A percentile compares a stretch with the other conserved stretches of the same genome.
Evolutionary conservation across 331 rosid genomes (phyloP).

Genomic region (Dryas integrifolia): DNA sequence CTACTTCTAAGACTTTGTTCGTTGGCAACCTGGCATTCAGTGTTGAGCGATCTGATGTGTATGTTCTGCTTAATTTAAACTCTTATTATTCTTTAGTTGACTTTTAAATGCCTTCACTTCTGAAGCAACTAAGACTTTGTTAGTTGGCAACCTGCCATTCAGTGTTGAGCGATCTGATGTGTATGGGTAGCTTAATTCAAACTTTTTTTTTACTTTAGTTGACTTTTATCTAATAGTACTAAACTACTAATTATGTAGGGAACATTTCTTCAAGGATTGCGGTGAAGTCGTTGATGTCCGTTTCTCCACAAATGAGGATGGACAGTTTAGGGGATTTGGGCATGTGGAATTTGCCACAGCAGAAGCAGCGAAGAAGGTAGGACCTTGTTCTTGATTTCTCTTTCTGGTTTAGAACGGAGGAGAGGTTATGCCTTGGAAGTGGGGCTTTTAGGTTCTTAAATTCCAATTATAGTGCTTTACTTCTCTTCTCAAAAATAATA

Average conservation of each 20-base stretch:
- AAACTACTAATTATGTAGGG: constrained; percentile 35
- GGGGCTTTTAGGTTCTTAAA: too few species aligned
- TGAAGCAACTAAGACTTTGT: constrained; percentile 48
- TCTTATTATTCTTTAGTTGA: not conserved
- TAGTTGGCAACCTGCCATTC: constrained; percentile 66
- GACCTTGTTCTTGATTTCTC: not conserved
- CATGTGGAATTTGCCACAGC: constrained; percentile 75
- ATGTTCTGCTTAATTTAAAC: constrained; percentile 23
- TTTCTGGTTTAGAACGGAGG: not conserved
- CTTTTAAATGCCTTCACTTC: constrained; percentile 28
- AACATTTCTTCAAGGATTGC: constrained; percentile 56
- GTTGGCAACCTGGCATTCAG: constrained; percentile 63
- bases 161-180: constrained; percentile 48
- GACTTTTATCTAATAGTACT: constrained; percentile 12
- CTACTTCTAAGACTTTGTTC: constrained; percentile 57
- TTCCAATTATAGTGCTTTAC: too few species aligned
- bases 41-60: constrained; percentile 59
- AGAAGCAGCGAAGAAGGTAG: constrained; percentile 61
- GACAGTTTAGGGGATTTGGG: constrained; percentile 70
- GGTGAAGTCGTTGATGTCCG: constrained; percentile 78
- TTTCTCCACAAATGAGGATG: constrained; percentile 40
- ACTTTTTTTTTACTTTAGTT: not conserved
- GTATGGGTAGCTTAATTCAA: constrained; percentile 40
- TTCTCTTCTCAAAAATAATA: too few species aligned
- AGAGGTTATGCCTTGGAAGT: too few species aligned